These are phyloP conservation scores for Xerocomellus intermedius DNA, from an alignment of 768 basidiomycete genomes.

Conservation along the genomic window DNA sequence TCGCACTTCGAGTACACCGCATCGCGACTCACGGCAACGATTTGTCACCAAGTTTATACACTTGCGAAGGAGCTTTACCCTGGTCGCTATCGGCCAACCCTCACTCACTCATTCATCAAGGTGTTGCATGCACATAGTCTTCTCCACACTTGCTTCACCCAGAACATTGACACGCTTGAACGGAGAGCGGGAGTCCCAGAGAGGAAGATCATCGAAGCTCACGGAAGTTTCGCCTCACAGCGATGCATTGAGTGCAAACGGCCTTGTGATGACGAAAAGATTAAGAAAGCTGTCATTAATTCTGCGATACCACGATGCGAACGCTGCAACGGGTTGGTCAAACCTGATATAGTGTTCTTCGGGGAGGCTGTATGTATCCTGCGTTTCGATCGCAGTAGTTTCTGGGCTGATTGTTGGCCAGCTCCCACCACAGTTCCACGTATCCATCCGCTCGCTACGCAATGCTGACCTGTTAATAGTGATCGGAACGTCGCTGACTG, in stretches of 20 bases:
- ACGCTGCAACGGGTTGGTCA: slow-evolving; percentile 70
- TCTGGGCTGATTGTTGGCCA: slow-evolving; percentile 26
- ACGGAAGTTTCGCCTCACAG: slow-evolving; percentile 91
- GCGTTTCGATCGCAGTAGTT: background rate
- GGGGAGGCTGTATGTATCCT: slow-evolving; percentile 64
- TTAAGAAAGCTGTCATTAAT: slow-evolving; percentile 60
- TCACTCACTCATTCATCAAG: slow-evolving; percentile 86
- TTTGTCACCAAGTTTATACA: slow-evolving; percentile 62
- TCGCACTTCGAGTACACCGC: background rate
- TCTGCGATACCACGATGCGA: slow-evolving; percentile 63
- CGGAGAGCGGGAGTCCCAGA: slow-evolving; percentile 74
- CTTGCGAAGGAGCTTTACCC: slow-evolving; percentile 94
- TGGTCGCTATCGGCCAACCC: slow-evolving; percentile 83
- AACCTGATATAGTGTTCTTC: slow-evolving; percentile 96
- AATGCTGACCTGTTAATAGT: slow-evolving; percentile 86
- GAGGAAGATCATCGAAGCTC: slow-evolving; percentile 85
- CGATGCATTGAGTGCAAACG: slow-evolving; percentile 74
- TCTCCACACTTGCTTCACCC: slow-evolving; percentile 80
- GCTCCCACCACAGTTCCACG: slow-evolving; percentile 74
- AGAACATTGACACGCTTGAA: slow-evolving; percentile 93
- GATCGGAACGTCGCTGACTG: slow-evolving; percentile 86
- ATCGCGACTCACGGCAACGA: background rate
- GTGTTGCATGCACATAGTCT: slow-evolving; percentile 69
- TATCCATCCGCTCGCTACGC: slow-evolving; percentile 48
- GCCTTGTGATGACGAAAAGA: slow-evolving; percentile 60